A percentile compares a stretch with the other conserved stretches of the same genome.
Conservation (phyloP, 1,139 yeast species). For the Sugiyamaella castrensis region DNA sequence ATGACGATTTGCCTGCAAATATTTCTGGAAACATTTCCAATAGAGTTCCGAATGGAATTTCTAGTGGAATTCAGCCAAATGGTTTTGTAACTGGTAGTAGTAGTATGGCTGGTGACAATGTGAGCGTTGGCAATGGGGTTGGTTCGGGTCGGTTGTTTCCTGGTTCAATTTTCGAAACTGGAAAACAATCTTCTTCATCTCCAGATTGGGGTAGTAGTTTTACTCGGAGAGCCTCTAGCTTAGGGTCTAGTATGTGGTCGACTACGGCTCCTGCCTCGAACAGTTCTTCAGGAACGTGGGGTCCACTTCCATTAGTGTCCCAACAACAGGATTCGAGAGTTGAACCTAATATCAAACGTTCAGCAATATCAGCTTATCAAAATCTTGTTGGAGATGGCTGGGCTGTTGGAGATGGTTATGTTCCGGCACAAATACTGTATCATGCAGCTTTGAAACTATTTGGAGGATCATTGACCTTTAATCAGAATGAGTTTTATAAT, state of each 20-base stretch:
- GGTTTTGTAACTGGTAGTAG: not conserved
- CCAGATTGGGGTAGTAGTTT: conserved; percentile 9
- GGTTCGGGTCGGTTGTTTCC: conserved; percentile 7
- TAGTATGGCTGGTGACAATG: not conserved
- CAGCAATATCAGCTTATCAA: conserved; percentile 32
- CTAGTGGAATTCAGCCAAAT: not conserved
- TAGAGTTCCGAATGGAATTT: too few relatives aligned
- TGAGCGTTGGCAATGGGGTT: not conserved
- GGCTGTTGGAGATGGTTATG: conserved; percentile 34
- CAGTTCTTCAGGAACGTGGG: not conserved
- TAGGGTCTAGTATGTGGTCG: conserved; percentile 15
- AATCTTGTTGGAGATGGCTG: conserved; percentile 27
- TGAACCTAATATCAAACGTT: conserved; percentile 19
- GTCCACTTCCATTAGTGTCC: too few relatives aligned
- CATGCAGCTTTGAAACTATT: conserved; percentile 30
- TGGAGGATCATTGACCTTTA: conserved; percentile 22
- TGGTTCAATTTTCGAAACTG: conserved; percentile 4
- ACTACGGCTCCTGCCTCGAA: not conserved
- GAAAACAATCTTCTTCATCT: conserved; percentile 1
- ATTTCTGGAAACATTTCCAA: not conserved
- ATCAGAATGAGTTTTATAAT: conserved; percentile 32
- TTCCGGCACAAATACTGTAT: conserved; percentile 37
- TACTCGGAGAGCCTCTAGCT: conserved; percentile 9
- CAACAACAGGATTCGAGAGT: not conserved
- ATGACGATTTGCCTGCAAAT: conserved; percentile 18